Conservation (phyloP, 371 early-diverging fungal genomes). For the Syncephalastrum sp. region DNA sequence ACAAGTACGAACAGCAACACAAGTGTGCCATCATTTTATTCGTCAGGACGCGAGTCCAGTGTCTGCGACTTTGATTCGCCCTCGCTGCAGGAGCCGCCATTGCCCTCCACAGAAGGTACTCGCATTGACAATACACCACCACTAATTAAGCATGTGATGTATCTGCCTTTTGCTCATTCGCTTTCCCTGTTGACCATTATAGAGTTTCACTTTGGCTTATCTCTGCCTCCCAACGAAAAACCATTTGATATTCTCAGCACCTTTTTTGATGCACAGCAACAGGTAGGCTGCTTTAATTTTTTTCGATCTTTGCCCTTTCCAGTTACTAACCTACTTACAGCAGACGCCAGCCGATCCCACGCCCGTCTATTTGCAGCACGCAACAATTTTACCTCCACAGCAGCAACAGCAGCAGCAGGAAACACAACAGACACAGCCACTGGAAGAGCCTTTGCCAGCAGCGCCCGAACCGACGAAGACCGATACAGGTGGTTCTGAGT, state of each 20-base stretch:
- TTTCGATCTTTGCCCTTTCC: too few relatives aligned
- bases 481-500: not conserved
- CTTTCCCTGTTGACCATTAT: not conserved
- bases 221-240: too few relatives aligned
- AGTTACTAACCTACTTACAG: not conserved
- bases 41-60: constrained; percentile 14
- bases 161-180: not conserved
- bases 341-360: constrained; percentile 3
- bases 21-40: constrained; percentile 20
- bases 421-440: not conserved
- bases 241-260: not conserved
- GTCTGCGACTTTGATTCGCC: constrained; percentile 16
- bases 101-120: not conserved
- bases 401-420: not conserved
- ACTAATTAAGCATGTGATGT: constrained; percentile 1
- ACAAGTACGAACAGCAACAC: constrained; percentile 15
- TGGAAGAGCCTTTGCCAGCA: not conserved
- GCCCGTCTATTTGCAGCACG: constrained; percentile 7
- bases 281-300: not conserved
- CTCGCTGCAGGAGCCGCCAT: constrained; percentile 5
- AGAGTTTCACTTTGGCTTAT: constrained; percentile 4
- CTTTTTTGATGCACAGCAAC: constrained; percentile 3
- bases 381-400: constrained; percentile 1
- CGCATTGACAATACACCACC: not conserved
- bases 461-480: not conserved